Conservation (phyloP, 2,329 filamentous ascomycete genomes). For the Fusarium sulawesiense region DNA sequence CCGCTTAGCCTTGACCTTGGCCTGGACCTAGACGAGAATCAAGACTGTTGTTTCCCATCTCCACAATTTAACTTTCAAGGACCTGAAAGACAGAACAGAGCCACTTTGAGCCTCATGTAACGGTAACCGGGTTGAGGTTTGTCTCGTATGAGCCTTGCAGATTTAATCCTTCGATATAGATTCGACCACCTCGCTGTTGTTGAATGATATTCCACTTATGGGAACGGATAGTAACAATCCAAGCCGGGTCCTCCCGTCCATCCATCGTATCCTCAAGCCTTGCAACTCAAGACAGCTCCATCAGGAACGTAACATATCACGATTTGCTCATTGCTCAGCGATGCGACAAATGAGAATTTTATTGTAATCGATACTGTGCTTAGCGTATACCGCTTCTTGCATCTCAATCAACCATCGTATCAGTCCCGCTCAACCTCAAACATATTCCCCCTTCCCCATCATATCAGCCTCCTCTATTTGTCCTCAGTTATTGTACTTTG, state of each 20-base stretch:
- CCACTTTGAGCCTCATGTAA: slow-evolving; percentile 28
- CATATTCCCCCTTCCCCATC: not conserved
- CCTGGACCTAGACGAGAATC: not conserved
- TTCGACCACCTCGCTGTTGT: not conserved
- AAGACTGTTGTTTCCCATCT: slow-evolving; percentile 1
- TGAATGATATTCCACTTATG: slow-evolving; percentile 7
- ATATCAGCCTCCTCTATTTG: not conserved
- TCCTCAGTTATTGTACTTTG: slow-evolving; percentile 6
- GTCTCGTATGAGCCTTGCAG: slow-evolving; percentile 22
- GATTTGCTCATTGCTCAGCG: not conserved
- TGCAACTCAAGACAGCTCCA: slow-evolving; percentile 5
- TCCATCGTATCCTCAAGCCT: slow-evolving; percentile 3
- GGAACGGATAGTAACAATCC: not conserved
- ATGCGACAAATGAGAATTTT: slow-evolving; percentile 16
- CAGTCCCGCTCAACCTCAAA: slow-evolving; percentile 12
- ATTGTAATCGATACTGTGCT: slow-evolving; percentile 2
- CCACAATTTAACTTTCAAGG: slow-evolving; percentile 22
- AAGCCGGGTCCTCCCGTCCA: slow-evolving; percentile 5
- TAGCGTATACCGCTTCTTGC: not conserved
- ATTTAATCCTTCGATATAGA: not conserved
- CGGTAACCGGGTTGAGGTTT: not conserved
- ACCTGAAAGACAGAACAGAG: slow-evolving; percentile 13
- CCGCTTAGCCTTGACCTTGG: not conserved
- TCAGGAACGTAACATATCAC: slow-evolving; percentile 1
- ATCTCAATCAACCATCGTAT: not conserved